phyloP scores from a whole-genome alignment of 2,329 filamentous ascomycete genomes.

The Aschersonia sp. region DNA sequence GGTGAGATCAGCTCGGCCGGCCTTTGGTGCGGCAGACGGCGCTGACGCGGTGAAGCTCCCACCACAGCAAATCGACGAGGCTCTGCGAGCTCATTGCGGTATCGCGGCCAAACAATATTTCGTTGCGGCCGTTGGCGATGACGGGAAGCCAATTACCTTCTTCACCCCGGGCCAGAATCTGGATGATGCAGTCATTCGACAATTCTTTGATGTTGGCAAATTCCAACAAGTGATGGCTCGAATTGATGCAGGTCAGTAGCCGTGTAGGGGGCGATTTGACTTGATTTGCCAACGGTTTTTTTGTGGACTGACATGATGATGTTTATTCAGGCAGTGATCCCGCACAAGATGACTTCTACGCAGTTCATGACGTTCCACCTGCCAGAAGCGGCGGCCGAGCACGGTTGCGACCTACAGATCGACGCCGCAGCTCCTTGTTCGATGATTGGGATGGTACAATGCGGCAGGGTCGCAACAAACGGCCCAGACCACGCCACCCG shows the following conservation, averaged over 20 bases:
- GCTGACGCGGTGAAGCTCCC: constrained; percentile 3
- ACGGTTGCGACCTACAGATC: constrained; percentile 13
- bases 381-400: constrained; percentile 11
- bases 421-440: constrained; percentile 15
- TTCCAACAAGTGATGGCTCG: constrained; percentile 25
- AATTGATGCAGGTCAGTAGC: constrained; percentile 21
- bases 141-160: constrained; percentile 30
- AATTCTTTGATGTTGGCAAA: constrained; percentile 30
- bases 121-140: constrained; percentile 33
- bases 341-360: constrained; percentile 17
- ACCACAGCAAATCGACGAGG: constrained; percentile 32
- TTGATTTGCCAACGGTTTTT: background rate
- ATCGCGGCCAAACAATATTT: constrained; percentile 38
- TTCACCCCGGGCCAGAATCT: constrained; percentile 25
- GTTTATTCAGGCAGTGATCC: constrained; percentile 15
- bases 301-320: background rate
- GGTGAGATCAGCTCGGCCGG: constrained; percentile 13
- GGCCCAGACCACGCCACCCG: constrained; percentile 20
- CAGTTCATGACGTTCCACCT: constrained; percentile 11
- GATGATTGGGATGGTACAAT: constrained; percentile 17
- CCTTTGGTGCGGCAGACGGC: background rate
- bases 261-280: background rate
- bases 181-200: constrained; percentile 21
- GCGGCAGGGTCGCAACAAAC: constrained; percentile 12
- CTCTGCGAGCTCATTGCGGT: constrained; percentile 34